Conservation (phyloP, 2,329 filamentous ascomycete species). For the Fusarium haematococcum region DNA sequence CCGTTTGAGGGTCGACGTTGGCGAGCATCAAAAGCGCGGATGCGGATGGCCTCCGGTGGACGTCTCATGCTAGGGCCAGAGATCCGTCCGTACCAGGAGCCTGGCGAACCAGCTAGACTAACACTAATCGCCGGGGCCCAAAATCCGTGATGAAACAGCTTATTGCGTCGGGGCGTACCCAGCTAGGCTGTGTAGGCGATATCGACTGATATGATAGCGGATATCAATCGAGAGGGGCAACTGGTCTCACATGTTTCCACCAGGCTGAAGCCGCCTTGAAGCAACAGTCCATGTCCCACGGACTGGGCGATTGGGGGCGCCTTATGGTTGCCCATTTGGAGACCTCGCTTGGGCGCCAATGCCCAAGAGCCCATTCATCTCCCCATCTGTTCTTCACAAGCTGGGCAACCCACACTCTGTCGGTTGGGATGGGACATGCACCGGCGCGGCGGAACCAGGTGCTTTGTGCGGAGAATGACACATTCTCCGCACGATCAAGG, state of each 20-base stretch:
- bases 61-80: neutral
- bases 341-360: slow-evolving; percentile 21
- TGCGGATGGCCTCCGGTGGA: neutral
- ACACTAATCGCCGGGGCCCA: neutral
- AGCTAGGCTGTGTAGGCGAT: slow-evolving; percentile 3
- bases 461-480: slow-evolving; percentile 19
- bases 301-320: neutral
- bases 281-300: slow-evolving; percentile 3
- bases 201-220: slow-evolving; percentile 15
- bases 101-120: neutral
- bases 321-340: neutral
- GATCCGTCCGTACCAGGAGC: neutral
- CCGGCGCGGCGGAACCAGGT: slow-evolving; percentile 19
- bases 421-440: slow-evolving; percentile 8
- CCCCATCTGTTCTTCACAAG: slow-evolving; percentile 24
- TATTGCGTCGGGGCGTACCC: neutral
- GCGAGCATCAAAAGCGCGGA: slow-evolving; percentile 1
- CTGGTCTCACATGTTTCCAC: slow-evolving; percentile 9
- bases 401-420: slow-evolving; percentile 7
- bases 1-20: neutral
- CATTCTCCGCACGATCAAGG: slow-evolving; percentile 16
- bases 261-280: slow-evolving; percentile 5
- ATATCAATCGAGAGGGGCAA: slow-evolving; percentile 9
- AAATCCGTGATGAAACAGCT: slow-evolving; percentile 6
- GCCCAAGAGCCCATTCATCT: slow-evolving; percentile 14